A percentile compares a stretch with the other conserved stretches of the same genome.
Conservation (phyloP, 208 protist genomes). For the Acanthamoeba triangularis region DNA sequence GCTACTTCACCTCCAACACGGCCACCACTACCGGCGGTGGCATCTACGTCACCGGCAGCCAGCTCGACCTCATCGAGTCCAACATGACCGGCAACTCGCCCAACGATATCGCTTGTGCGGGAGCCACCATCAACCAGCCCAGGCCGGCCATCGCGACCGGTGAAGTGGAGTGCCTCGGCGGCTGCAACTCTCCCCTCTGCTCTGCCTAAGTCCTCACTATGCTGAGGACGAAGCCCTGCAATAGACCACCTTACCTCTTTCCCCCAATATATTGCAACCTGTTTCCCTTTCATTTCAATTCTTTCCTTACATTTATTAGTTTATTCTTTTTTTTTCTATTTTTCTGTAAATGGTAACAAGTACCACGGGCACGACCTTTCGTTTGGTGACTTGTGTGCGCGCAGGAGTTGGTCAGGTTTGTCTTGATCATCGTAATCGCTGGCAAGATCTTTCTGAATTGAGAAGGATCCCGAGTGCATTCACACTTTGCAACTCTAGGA, state of each 20-base stretch:
- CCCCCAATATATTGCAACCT: no score
- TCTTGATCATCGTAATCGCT: no score
- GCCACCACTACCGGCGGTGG: neutral
- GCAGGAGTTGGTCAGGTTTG: no score
- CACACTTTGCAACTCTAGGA: no score
- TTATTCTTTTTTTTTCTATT: no score
- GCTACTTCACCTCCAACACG: neutral
- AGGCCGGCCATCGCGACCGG: neutral
- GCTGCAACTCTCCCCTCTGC: neutral
- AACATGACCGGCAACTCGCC: conserved; percentile 13
- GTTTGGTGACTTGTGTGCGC: no score
- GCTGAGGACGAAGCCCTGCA: neutral
- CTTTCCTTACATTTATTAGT: no score
- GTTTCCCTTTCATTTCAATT: no score
- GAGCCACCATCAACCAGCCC: neutral
- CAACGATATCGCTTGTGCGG: neutral
- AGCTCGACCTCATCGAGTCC: conserved; percentile 8
- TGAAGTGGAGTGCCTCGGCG: neutral
- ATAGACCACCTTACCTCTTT: neutral
- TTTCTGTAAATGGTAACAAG: no score
- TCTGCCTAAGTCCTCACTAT: neutral
- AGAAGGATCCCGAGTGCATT: no score
- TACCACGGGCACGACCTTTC: no score
- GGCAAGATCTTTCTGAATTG: no score
- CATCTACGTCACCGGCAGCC: neutral